These are phyloP conservation scores for Metschnikowia corniflorae DNA, from an alignment of 805 yeast genomes.

Conservation along the genomic window DNA sequence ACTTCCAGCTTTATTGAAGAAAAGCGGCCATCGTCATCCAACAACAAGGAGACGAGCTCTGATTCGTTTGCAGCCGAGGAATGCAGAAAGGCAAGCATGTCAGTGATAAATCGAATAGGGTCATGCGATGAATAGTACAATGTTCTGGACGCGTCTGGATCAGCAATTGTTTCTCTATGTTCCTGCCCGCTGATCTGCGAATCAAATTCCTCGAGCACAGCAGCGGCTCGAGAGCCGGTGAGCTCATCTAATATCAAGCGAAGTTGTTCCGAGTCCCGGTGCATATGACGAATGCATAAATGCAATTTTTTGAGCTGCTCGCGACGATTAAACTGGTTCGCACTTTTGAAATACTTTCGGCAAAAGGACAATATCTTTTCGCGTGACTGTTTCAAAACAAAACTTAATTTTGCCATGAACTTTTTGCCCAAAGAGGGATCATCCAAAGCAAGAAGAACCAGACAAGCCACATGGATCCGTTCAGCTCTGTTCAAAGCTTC, in stretches of 20 bases:
- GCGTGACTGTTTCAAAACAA: conserved; percentile 41
- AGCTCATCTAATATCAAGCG: conserved; percentile 59
- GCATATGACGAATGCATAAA: conserved; percentile 28
- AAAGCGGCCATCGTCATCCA: conserved; percentile 31
- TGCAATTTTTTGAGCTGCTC: conserved; percentile 28
- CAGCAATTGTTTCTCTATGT: conserved; percentile 9
- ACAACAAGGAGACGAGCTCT: conserved; percentile 66
- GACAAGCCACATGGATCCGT: conserved; percentile 61
- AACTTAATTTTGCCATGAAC: conserved; percentile 57
- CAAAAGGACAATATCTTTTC: conserved; percentile 29
- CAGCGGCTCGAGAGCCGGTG: conserved; percentile 65
- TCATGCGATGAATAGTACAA: conserved; percentile 70
- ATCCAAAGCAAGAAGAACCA: conserved; percentile 65
- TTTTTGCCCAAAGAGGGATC: conserved; percentile 63
- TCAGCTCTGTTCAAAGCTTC: conserved; percentile 57
- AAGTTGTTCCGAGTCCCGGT: conserved; percentile 46
- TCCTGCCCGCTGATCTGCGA: conserved; percentile 46
- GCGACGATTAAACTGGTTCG: conserved; percentile 25
- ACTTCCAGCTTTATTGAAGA: conserved; percentile 32
- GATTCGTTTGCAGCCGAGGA: conserved; percentile 82
- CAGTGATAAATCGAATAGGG: conserved; percentile 79
- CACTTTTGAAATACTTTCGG: conserved; percentile 32
- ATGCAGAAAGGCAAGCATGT: conserved; percentile 83
- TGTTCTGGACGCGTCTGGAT: conserved; percentile 34
- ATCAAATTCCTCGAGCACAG: conserved; percentile 63